Conservation (phyloP, 495 filamentous ascomycete species). For the Penicillium turbatum region DNA sequence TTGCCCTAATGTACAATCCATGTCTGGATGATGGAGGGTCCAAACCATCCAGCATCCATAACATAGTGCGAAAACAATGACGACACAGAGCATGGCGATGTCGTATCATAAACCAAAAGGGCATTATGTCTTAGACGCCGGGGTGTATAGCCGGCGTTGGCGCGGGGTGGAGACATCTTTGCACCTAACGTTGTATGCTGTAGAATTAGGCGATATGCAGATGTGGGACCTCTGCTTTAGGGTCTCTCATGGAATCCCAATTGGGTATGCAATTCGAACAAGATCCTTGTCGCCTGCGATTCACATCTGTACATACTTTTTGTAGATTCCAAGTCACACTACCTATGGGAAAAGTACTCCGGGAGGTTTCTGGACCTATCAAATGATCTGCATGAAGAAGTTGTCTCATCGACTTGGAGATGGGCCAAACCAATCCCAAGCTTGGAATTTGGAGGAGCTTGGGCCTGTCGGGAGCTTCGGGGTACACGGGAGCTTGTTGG, state of each 20-base stretch:
- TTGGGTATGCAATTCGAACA: neutral
- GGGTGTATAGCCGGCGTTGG: neutral
- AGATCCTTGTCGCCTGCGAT: too few species aligned
- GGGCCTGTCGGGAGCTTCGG: constrained; percentile 8
- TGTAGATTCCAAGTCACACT: too few species aligned
- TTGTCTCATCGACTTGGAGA: neutral
- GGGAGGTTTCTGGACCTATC: neutral
- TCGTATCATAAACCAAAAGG: neutral
- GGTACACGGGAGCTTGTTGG: neutral
- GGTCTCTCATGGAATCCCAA: neutral
- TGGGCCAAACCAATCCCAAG: neutral
- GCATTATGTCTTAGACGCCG: neutral
- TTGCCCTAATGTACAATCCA: too few species aligned
- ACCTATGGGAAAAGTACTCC: neutral
- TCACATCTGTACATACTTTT: too few species aligned
- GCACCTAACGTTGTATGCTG: neutral
- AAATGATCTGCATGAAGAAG: constrained; percentile 7
- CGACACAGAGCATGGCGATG: neutral
- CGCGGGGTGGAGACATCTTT: constrained; percentile 1
- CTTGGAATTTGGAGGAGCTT: neutral
- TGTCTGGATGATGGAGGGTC: too few species aligned
- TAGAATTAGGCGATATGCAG: too few species aligned
- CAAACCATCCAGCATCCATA: too few species aligned
- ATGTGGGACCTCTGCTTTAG: too few species aligned
- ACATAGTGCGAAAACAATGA: neutral